Evolutionary conservation across 2,329 filamentous ascomycete species (phyloP), one percentile per base, ranked within the genome.

Genomic region (Monilinia laxa): DNA sequence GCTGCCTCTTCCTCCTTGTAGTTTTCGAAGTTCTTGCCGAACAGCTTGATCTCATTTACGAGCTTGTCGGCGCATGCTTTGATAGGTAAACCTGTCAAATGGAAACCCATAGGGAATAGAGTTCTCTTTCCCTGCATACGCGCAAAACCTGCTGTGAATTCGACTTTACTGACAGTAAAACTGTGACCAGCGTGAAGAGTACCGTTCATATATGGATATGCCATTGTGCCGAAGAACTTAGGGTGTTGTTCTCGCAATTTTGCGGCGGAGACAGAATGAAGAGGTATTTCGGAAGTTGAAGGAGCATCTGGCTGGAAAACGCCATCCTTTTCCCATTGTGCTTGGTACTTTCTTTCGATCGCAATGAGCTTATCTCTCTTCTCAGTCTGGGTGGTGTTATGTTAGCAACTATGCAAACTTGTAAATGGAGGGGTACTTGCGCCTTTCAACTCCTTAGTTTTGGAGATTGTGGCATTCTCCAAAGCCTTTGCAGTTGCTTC

Each of bases 51-150:
- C 80, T 99, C 95, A 70, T 92, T 88, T 68, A 90, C 87, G 56
- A 99, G 86, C 83, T 98, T 98, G 82, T 99, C 94, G 65, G 95
- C 93, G 75, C 92, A 96, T 7, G 95, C 93, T 80, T 97, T 97
- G 83, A 99, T 99, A 56, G 93, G 93, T 90, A 99, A 96, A 74
- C 95, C 95, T 0, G 94, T 98, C 80, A 90, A 92, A 83, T 99
- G 95, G 82, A 93, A 99, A 42, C 94, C 95, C 76, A 95, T 89
- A 67, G 95, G 95, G 78, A 95, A 97, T 64, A 98, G 83, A 67
- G 89, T 84, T 64, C 90, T 85, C 82, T 94, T 94, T 75, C 95
- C 95, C 78, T 93, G 87, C 92, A 98, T 96, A 66, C 94, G 85
- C 57, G 90, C 89, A 76, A 92, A 93, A 54, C 94, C 92, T 31